A percentile compares a stretch with the other conserved stretches of the same genome.
Evolutionary conservation across 331 rosid genomes (phyloP).

Genomic region (Pyracantha coccinea): DNA sequence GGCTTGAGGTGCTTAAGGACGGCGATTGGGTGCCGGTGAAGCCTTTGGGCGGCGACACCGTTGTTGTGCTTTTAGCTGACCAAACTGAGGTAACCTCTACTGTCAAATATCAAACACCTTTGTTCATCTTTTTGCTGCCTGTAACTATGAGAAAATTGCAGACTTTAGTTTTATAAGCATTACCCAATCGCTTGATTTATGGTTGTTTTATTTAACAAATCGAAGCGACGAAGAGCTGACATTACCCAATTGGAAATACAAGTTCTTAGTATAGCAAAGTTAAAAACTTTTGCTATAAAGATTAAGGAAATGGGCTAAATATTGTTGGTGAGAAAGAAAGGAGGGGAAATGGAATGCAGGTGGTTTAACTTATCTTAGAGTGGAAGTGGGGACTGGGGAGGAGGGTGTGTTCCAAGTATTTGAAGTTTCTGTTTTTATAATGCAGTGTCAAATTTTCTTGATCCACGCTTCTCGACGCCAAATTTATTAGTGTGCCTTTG

Average conservation of each 20-base stretch:
- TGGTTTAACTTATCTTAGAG: background rate
- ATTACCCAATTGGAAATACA: background rate
- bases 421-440: background rate
- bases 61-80: constrained; percentile 77
- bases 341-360: background rate
- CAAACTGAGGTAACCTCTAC: constrained; percentile 68
- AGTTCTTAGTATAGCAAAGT: background rate
- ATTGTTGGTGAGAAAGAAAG: background rate
- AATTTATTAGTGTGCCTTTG: too few relatives aligned
- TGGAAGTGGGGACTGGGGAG: background rate
- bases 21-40: constrained; percentile 58
- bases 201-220: background rate
- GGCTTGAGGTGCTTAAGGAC: constrained; percentile 63
- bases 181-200: background rate
- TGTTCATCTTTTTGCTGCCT: background rate
- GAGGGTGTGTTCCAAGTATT: too few relatives aligned
- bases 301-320: background rate
- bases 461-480: too few relatives aligned
- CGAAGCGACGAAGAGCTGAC: background rate
- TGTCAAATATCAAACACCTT: background rate
- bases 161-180: background rate
- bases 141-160: background rate
- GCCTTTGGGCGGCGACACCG: constrained; percentile 51
- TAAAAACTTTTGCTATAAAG: background rate
- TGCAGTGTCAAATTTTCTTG: background rate